These are phyloP conservation scores for Colletotrichum karsti DNA, from an alignment of 2,329 filamentous ascomycete species.

Conservation along the genomic window DNA sequence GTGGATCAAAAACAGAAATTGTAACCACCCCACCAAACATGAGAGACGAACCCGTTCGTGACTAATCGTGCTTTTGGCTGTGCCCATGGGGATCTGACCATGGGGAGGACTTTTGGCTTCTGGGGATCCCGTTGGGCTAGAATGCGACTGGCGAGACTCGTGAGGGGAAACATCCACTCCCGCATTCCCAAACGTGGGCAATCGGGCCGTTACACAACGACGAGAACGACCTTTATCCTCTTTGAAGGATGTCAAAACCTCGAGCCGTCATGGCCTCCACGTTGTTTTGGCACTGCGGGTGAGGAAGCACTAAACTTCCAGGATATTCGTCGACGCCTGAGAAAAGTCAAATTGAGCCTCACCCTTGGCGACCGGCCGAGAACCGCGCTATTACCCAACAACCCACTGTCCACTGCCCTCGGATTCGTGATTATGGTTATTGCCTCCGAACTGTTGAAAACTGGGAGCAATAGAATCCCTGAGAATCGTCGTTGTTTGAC, in stretches of 20 bases:
- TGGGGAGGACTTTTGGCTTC: constrained; percentile 19
- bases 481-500: constrained; percentile 2
- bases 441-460: not conserved
- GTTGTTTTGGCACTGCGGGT: constrained; percentile 2
- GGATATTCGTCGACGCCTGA: not conserved
- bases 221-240: not conserved
- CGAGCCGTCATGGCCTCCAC: constrained; percentile 13
- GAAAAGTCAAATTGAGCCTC: constrained; percentile 12
- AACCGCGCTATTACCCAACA: constrained; percentile 11
- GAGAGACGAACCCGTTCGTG: not conserved
- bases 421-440: not conserved
- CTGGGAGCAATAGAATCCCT: not conserved
- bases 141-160: not conserved
- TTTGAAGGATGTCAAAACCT: not conserved
- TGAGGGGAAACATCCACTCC: constrained; percentile 17
- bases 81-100: constrained; percentile 21
- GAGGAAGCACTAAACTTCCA: not conserved
- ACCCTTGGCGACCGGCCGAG: not conserved
- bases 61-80: not conserved
- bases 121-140: constrained; percentile 25
- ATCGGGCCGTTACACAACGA: not conserved
- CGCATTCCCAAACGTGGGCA: not conserved
- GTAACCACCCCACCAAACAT: not conserved
- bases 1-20: constrained; percentile 20
- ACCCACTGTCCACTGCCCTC: not conserved